Evolutionary conservation across 306 rosid species (phyloP), one percentile per base, ranked within the genome.

Genomic region (Rubus parviflorus): DNA sequence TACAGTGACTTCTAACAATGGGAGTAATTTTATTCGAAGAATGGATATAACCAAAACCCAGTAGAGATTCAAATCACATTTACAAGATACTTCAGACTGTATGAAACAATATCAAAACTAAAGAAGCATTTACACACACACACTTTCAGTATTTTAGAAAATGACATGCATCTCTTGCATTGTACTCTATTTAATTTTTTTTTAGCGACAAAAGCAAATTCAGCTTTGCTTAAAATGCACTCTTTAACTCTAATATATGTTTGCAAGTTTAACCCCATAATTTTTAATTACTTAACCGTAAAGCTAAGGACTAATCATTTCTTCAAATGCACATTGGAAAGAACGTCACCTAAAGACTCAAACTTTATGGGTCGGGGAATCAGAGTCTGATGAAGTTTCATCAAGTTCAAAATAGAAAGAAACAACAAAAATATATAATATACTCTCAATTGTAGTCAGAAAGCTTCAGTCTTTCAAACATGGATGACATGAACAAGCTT

Each of bases 311-410:
- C 68, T 40, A 3, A 7, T 7, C 53, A 23, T 43, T 46, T 57
- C 23, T 58, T 73, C 77, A 13, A 57, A 43, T 16, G 68, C 77
- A 42, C 63, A 41, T 56, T 56, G 76, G 67, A 72, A 73, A 42
- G 42, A 57, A 14, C 23, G 77, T 22, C 22, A 42, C 68, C 30
- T 42, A 73, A 56, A 8, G 53, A 73, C 41, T 60, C 14, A 23
- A 57, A 5, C 68, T 22, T 22, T 3, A 15, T 3, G 25, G 13
- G 14, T 56, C 35, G 35, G 35, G 35, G 35, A 30, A 1, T 25
- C 25, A 3, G 38, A 22, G 14, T 73, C 58, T 16, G 25, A 57
- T 19, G 1, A 14, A 62, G 20, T 40, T 64, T 22, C 14, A 61
- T 61, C 15, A 61, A 57, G 17, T 11, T 61, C 66, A 61, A 13